These are phyloP conservation scores for Cladophialophora immunda DNA, from an alignment of 2,329 filamentous ascomycete species.

Conservation along the genomic window DNA sequence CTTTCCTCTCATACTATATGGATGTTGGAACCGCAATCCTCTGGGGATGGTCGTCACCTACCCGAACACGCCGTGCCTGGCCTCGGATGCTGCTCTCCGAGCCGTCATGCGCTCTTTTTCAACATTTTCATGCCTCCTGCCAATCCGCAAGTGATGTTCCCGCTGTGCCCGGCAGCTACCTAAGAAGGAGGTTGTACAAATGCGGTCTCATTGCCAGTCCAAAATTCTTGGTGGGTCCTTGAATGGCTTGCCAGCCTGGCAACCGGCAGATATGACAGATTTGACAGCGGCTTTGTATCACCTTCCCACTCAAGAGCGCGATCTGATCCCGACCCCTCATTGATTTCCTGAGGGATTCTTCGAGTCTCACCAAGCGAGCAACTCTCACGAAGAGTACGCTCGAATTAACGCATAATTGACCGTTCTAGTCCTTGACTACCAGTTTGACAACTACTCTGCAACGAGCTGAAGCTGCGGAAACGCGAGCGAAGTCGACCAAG, in stretches of 20 bases:
- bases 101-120: constrained; percentile 4
- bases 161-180: background rate
- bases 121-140: background rate
- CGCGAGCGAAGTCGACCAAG: background rate
- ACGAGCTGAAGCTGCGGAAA: background rate
- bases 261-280: constrained; percentile 40
- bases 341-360: background rate
- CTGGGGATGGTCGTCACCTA: background rate
- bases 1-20: background rate
- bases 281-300: constrained; percentile 38
- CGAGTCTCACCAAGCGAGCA: background rate
- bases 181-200: constrained; percentile 22
- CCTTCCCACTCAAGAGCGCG: constrained; percentile 7
- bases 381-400: background rate
- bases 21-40: background rate
- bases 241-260: constrained; percentile 28
- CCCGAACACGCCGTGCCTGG: constrained; percentile 17
- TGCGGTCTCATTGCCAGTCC: constrained; percentile 16
- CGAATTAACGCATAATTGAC: background rate
- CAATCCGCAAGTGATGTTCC: constrained; percentile 3
- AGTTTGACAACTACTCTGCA: background rate
- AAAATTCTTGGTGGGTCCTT: constrained; percentile 25
- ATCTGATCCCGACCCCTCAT: background rate
- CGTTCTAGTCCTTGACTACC: background rate
- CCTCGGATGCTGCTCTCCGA: constrained; percentile 18